phyloP scores from a whole-genome alignment of 2,329 filamentous ascomycete genomes.

The Ambrosiella xylebori region DNA sequence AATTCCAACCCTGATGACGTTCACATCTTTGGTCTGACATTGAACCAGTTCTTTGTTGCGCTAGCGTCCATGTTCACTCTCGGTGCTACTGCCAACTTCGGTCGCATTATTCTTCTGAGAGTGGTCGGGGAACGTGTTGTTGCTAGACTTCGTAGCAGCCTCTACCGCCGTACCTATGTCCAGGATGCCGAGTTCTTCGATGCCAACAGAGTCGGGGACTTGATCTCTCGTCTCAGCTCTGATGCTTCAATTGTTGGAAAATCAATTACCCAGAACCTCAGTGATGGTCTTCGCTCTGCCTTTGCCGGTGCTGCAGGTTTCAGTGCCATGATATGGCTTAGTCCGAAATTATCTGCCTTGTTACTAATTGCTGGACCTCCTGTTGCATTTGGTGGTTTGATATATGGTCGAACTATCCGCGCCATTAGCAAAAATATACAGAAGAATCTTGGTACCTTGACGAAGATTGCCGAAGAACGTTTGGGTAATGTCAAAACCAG shows the following conservation, averaged over 20 bases:
- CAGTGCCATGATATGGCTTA: conserved; percentile 88
- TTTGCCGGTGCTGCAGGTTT: conserved; percentile 86
- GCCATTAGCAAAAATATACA: conserved; percentile 86
- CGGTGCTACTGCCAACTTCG: conserved; percentile 82
- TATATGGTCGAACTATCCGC: conserved; percentile 79
- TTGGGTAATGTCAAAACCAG: conserved; percentile 91
- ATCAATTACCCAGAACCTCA: conserved; percentile 94
- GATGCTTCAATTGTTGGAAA: conserved; percentile 98
- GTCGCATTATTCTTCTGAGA: conserved; percentile 77
- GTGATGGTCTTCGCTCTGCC: conserved; percentile 78
- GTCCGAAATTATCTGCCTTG: conserved; percentile 73
- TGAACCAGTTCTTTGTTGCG: conserved; percentile 75
- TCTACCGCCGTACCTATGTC: conserved; percentile 84
- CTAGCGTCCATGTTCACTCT: conserved; percentile 61
- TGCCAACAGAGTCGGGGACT: conserved; percentile 85
- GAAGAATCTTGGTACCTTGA: conserved; percentile 78
- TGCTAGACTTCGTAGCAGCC: conserved; percentile 67
- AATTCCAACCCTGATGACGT: conserved; percentile 49
- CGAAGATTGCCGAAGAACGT: conserved; percentile 96
- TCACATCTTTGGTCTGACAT: conserved; percentile 66
- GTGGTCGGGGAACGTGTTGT: conserved; percentile 94
- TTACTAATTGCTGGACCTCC: conserved; percentile 78
- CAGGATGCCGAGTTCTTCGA: conserved; percentile 99
- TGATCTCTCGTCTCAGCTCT: conserved; percentile 87
- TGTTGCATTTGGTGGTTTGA: conserved; percentile 73